Evolutionary conservation across 345 rosid genomes (phyloP), one percentile per base, ranked within the genome.

Genomic region (Camelina laxa): DNA sequence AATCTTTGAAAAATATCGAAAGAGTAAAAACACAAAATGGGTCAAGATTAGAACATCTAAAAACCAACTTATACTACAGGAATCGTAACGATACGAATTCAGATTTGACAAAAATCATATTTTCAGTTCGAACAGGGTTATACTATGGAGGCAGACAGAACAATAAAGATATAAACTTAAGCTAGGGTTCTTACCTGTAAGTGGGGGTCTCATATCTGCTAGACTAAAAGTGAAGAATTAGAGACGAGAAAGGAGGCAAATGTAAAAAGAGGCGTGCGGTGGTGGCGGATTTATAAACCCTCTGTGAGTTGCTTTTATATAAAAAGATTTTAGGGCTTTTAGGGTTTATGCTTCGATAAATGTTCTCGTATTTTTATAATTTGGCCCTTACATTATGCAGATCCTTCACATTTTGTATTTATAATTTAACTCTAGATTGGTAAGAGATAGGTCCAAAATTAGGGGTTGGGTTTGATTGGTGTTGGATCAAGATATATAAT

Each of bases 201-300:
- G 11, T 6, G 78, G 72, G 7, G 72, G 72, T 47, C 78, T 74
- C 78, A 74, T 74, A 2, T 56, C 16, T 65, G 20, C 10, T 44
- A 12, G 24, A 21, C 33, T 5, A n/a, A 41, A 62, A 48, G 58
- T 5, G 17, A 16, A 17, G 56, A 31, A 44, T 12, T 8, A 49
- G n/a, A 48, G 60, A 49, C 48, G 67, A 60, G 55, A 60, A 11
- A 1, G 7, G 12, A 60, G 2, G 12, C 47, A 47, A 33, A 19
- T 15, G 21, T n/a, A 24, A 27, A 61, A n/a, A 61, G 61, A 51
- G n/a, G 5, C 13, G 3, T n/a, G 53, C 69, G 51, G 47, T 36
- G 9, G 66, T 15, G 22, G 60, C 49, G 21, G 62, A 24, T 62
- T 17, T 31, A n/a, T 49, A 13, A 0, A 51, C 44, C 20, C 38